These are phyloP conservation scores for Scheffersomyces titani DNA, from an alignment of 1,139 yeast species.

Conservation along the genomic window DNA sequence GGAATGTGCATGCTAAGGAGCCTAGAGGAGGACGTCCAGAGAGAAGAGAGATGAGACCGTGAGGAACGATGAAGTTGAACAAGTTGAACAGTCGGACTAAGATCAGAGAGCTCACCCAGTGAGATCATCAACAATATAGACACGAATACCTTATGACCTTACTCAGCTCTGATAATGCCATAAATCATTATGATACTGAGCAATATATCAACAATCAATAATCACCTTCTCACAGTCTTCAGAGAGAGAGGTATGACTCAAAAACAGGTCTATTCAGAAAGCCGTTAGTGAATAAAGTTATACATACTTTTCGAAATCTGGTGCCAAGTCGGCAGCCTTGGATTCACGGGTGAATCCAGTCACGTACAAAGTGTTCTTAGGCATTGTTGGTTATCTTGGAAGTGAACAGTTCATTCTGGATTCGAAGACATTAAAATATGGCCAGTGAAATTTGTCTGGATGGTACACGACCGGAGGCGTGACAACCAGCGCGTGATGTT, in stretches of 20 bases:
- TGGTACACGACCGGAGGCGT: too few species aligned
- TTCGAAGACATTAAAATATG: not conserved
- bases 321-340: slow-evolving; percentile 67
- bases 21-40: not conserved
- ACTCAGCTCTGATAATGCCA: not conserved
- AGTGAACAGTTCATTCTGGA: slow-evolving; percentile 1
- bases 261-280: not conserved
- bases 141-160: not conserved
- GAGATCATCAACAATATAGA: not conserved
- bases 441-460: slow-evolving; percentile 1
- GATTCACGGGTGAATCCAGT: slow-evolving; percentile 63
- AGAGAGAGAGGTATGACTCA: not conserved
- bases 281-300: slow-evolving; percentile 1
- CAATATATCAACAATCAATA: not conserved
- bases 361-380: slow-evolving; percentile 59
- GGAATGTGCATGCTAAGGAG: slow-evolving; percentile 2
- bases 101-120: not conserved
- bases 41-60: not conserved
- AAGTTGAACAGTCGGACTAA: slow-evolving; percentile 1
- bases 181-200: too few species aligned
- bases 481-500: not conserved
- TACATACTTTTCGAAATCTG: slow-evolving; percentile 69
- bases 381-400: slow-evolving; percentile 30
- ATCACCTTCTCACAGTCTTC: not conserved
- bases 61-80: not conserved